A percentile compares a stretch with the other conserved stretches of the same genome.
These are phyloP conservation scores for Thalassiosira pacifica DNA, from an alignment of 352 stramenopile species.

Conservation along the genomic window DNA sequence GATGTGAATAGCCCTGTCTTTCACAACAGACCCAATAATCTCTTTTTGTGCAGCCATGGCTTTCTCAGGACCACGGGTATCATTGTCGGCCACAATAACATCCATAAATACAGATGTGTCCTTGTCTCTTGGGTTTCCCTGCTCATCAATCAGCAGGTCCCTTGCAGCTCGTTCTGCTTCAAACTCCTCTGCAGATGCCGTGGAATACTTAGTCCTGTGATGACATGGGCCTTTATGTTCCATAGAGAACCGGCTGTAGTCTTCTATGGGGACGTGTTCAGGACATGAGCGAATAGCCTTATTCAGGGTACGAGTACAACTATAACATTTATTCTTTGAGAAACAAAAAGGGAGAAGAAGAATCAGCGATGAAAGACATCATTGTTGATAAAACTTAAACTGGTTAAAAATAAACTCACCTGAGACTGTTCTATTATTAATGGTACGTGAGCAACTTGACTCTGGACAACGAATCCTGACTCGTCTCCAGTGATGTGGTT, in stretches of 20 bases:
- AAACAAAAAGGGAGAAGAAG: background rate
- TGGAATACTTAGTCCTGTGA: background rate
- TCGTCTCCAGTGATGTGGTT: no score
- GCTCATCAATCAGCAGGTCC: background rate
- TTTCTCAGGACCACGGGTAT: background rate
- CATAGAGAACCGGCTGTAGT: background rate
- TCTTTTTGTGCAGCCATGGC: constrained; percentile 4
- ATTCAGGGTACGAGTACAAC: background rate
- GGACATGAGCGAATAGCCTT: background rate
- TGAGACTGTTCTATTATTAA: background rate
- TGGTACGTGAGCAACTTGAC: background rate
- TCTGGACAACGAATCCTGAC: background rate
- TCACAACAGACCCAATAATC: background rate
- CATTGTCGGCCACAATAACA: background rate
- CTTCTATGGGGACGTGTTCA: background rate
- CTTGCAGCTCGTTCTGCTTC: background rate
- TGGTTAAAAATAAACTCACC: background rate
- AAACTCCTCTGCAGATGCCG: background rate
- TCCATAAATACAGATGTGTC: background rate
- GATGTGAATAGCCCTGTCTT: background rate
- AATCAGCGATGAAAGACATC: background rate
- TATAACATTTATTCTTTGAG: background rate
- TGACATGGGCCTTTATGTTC: background rate
- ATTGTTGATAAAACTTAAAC: background rate
- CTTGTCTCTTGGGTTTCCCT: background rate